Base-by-base conservation (phyloP, 1,284 basidiomycete species). In the Apiotrichum domesticum region DNA sequence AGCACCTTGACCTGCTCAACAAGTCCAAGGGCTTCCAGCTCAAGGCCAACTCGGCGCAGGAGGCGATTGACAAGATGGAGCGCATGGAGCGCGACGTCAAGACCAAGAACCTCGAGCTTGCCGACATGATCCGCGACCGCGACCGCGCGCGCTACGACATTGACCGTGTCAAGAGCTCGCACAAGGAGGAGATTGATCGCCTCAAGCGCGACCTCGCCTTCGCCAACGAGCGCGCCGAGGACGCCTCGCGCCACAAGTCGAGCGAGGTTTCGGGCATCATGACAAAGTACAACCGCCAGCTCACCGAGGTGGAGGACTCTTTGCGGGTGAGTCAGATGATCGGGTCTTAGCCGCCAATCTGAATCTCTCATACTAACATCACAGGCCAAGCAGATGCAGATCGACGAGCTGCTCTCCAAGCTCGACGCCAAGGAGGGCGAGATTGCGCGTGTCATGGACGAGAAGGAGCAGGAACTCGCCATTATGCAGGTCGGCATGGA, bases 31-130 rank as follows among this genome's bases (percentile, higher is more conserved):
- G 91, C 70, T 84, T 96, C 83, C 94, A 98, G 74, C 84, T 98
- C 68, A 98, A 97, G 77, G 96, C 96, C 21, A 96, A 94, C 74
- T 97, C 93, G 54, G 94, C 96, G 0, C 95, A 98, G 75, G 96
- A 98, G 77, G 91, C 95, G n/a, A 88, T 98, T 52, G 95, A 98
- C 77, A 87, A 87, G 69, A 98, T 98, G 93, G 96, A 98, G 77
- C 83, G 94, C 59, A 98, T 98, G 94, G 96, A 99, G 75, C 82
- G 94, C 40, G 96, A 99, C 74, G 81, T 98, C 68, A 98, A 98
- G 80, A 83, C 91, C 43, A 99, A 99, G 84, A 99, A 98, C 73
- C 79, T 99, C 56, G 96, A 98, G 76, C 80, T 99, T 37, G 95
- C 95, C 34, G 96, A 98, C 73, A 98, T 99, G 96, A 89, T 99